phyloP scores from a whole-genome alignment of 305 asterid genomes.

The Ilex paraguariensis region DNA sequence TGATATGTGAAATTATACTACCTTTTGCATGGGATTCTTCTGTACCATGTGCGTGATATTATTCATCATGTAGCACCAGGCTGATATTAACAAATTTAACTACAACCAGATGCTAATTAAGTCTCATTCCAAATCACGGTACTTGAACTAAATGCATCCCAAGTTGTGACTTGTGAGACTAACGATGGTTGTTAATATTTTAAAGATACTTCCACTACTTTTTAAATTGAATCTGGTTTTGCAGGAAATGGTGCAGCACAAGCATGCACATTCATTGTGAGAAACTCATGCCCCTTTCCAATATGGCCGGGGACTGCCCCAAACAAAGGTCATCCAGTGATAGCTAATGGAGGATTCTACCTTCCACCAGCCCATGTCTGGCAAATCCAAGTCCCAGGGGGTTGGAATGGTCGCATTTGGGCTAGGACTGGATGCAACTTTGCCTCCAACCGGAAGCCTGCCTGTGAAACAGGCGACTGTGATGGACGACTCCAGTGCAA shows the following conservation, averaged over 20 bases:
- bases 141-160: too few species aligned
- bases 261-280: conserved; percentile 54
- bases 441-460: conserved; percentile 19
- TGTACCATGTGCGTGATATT: too few species aligned
- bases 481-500: conserved; percentile 57
- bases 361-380: conserved; percentile 43
- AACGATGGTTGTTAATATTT: too few species aligned
- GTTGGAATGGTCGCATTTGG: conserved; percentile 82
- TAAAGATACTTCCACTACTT: too few species aligned
- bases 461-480: conserved; percentile 71
- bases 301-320: conserved; percentile 91
- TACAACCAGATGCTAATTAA: too few species aligned
- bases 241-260: conserved; percentile 31
- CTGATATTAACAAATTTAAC: too few species aligned
- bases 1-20: too few species aligned
- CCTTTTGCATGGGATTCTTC: too few species aligned
- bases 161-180: too few species aligned
- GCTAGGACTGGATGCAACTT: conserved; percentile 82
- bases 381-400: conserved; percentile 38
- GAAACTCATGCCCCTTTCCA: conserved; percentile 70
- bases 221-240: background rate
- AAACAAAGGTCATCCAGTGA: conserved; percentile 54
- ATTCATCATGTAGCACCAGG: too few species aligned
- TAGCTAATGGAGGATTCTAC: conserved; percentile 71
- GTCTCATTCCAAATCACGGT: too few species aligned